Percentiles rank a stretch among this genome's conserved stretches.
Evolutionary conservation across 129 eudicot genomes (phyloP).

Genomic region (Solidago caesia): DNA sequence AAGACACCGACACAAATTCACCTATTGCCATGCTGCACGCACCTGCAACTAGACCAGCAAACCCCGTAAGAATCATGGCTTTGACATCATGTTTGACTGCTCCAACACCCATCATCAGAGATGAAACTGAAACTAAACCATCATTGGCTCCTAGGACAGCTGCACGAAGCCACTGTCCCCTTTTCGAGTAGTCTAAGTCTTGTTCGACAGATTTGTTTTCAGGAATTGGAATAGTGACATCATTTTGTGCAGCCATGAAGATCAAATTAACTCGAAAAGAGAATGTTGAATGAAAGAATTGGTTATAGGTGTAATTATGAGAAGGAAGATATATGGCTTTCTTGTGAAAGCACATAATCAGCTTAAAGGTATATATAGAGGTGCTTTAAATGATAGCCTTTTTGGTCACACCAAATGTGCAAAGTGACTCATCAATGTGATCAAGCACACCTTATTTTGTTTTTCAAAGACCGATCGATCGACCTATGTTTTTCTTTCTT

Average conservation of each 20-base stretch:
- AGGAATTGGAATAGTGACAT: background rate
- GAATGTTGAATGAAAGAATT: background rate
- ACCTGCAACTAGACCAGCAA: slow-evolving; percentile 38
- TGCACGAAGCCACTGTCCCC: slow-evolving; percentile 44
- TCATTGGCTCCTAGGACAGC: slow-evolving; percentile 40
- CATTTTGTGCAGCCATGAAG: background rate
- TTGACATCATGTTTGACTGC: slow-evolving; percentile 28
- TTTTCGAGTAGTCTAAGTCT: slow-evolving; percentile 30
- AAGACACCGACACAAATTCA: slow-evolving; percentile 31
- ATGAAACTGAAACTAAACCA: slow-evolving; percentile 32
- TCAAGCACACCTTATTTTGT: background rate
- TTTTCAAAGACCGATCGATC: no score
- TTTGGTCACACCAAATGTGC: background rate
- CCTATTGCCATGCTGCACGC: slow-evolving; percentile 41
- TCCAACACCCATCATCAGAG: slow-evolving; percentile 42
- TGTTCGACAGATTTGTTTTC: background rate
- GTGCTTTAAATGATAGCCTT: background rate
- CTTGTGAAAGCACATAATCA: background rate
- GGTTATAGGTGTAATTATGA: background rate
- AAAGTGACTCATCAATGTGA: background rate
- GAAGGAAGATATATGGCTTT: background rate
- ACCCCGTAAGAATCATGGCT: slow-evolving; percentile 38
- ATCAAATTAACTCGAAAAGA: no score
- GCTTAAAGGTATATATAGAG: background rate
- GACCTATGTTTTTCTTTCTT: background rate